Evolutionary conservation across 139 green algal genomes (phyloP), one percentile per base, ranked within the genome.

Genomic region (Tetradesmus lagerheimii): DNA sequence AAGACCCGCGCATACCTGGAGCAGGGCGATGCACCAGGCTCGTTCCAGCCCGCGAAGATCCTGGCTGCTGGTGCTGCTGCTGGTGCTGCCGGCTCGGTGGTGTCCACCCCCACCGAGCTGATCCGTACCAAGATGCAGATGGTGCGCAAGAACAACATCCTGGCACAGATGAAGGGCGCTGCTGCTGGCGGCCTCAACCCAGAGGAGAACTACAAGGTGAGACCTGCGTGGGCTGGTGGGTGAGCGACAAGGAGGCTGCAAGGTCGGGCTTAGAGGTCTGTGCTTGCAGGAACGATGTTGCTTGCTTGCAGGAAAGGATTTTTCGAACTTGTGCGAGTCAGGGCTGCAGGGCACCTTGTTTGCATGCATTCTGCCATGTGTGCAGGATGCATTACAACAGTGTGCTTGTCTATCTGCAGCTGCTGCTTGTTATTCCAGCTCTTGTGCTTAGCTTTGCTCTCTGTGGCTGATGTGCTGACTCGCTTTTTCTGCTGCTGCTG

Each of bases 101-200:
- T 93, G 38, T 91, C 86, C 34, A 84, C 86, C 0, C 90, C 90
- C 43, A 86, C 89, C 8, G 90, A 93, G 90, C 87, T 93, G 16
- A 86, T 93, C 31, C 84, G 90, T 1, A 93, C 90, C 82, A 93
- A 93, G 87, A 93, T 93, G 90, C 84, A 91, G 87, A 90, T 93
- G 90, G 84, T 89, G 37, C 84, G 84, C 84, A 89, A 89, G 84
- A 82, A 82, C 84, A 89, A 89, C 84, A 64, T 89, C n/a, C 29
- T 89, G 84, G 84, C 84, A 20, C 84, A 89, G 84, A 89, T 89
- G 66, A 90, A 90, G 75, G 86, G 86, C 39, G 86, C 74, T 25
- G 75, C 71, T 41, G 75, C 43, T 34, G 45, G 29, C 25, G 57
- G 43, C n/a, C 41, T 89, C 31, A 90, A 90, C 71, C 66, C 78